Evolutionary conservation across 1,284 basidiomycete species (phyloP).

Genomic region (Trichosporon ovoides): DNA sequence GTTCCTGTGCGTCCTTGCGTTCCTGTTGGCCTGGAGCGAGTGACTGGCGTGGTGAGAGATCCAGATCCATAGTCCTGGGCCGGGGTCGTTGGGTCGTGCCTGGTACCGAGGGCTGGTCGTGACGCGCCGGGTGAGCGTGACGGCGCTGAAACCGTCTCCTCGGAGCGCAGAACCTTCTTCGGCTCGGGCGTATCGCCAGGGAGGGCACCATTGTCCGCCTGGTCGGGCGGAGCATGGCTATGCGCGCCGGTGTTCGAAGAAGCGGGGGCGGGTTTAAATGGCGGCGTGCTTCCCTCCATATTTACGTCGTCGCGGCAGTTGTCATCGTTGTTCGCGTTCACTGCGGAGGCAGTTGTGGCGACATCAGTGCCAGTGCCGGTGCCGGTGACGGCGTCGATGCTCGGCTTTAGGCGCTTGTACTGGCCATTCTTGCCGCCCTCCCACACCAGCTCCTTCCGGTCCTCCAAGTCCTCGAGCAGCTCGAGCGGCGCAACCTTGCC

Average conservation of each 20-base stretch:
- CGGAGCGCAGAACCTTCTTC: background rate
- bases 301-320: conserved; percentile 22
- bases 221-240: background rate
- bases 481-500: conserved; percentile 15
- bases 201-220: background rate
- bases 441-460: conserved; percentile 19
- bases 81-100: background rate
- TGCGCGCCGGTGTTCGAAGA: background rate
- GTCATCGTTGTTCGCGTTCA: background rate
- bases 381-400: background rate
- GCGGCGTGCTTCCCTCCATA: conserved; percentile 37
- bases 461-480: conserved; percentile 34
- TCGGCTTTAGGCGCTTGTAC: background rate
- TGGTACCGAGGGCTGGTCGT: background rate
- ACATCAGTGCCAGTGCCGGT: background rate
- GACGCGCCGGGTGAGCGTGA: background rate
- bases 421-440: conserved; percentile 6
- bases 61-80: too few species aligned
- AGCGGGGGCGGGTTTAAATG: conserved; percentile 4
- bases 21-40: too few species aligned
- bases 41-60: too few species aligned
- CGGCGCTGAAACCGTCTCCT: background rate
- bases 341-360: background rate
- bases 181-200: background rate
- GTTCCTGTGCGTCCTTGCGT: too few species aligned